These are phyloP conservation scores for Kodamaea alishanica DNA, from an alignment of 1,139 yeast species.

Conservation along the genomic window DNA sequence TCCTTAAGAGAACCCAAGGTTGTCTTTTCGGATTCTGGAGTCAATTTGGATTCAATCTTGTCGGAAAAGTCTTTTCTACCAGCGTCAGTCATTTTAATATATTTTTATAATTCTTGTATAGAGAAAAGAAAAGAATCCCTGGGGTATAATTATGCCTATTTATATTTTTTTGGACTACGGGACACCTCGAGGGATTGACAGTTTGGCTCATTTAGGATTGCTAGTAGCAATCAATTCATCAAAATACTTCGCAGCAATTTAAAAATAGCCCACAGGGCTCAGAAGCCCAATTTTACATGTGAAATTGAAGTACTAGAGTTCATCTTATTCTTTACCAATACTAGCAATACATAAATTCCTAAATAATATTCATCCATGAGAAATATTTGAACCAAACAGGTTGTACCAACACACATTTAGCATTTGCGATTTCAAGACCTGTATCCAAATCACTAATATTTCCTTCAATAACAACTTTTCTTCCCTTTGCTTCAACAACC, in stretches of 20 bases:
- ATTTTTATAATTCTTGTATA: slow-evolving; percentile 4
- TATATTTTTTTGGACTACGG: slow-evolving; percentile 5
- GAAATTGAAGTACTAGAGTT: too few species aligned
- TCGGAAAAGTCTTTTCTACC: slow-evolving; percentile 75
- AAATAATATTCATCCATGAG: slow-evolving; percentile 48
- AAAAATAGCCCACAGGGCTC: background rate
- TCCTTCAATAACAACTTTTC: slow-evolving; percentile 79
- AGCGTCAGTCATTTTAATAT: slow-evolving; percentile 57
- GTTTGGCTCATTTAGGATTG: background rate
- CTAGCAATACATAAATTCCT: background rate
- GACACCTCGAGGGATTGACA: background rate
- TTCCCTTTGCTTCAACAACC: slow-evolving; percentile 65
- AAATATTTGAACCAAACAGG: slow-evolving; percentile 78
- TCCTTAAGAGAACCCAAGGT: slow-evolving; percentile 68
- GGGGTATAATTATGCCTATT: slow-evolving; percentile 1
- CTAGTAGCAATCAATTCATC: background rate
- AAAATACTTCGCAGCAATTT: background rate
- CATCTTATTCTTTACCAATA: too few species aligned
- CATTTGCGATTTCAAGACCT: slow-evolving; percentile 47
- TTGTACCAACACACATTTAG: slow-evolving; percentile 64
- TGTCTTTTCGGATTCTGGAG: slow-evolving; percentile 71
- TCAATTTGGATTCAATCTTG: slow-evolving; percentile 62
- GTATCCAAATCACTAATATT: slow-evolving; percentile 38
- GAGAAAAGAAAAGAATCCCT: background rate
- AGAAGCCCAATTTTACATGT: too few species aligned